These are phyloP conservation scores for Ambrosia artemisiifolia DNA, from an alignment of 129 eudicot species.

Conservation along the genomic window DNA sequence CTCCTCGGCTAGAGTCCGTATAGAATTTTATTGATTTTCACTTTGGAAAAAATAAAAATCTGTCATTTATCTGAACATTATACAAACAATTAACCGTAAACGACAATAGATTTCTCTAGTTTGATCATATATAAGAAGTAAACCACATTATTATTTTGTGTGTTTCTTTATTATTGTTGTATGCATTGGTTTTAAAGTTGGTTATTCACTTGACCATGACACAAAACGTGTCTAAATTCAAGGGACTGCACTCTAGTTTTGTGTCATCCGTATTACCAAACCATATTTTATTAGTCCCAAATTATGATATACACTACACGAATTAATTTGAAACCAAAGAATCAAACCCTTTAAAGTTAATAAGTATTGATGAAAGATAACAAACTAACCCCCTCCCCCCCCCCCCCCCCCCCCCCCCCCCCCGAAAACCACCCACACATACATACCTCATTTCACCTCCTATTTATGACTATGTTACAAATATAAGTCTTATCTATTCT, in stretches of 20 bases:
- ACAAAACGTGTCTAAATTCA: conserved; percentile 12
- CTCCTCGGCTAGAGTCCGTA: too few relatives aligned
- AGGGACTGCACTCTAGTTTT: conserved; percentile 10
- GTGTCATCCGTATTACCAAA: neutral
- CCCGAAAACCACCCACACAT: too few relatives aligned
- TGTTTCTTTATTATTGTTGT: neutral
- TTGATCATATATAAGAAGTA: too few relatives aligned
- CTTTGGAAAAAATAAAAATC: too few relatives aligned
- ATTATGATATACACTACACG: neutral
- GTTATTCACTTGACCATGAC: neutral
- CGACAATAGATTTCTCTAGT: too few relatives aligned
- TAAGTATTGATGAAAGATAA: neutral
- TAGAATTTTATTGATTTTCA: too few relatives aligned
- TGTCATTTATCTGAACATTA: too few relatives aligned
- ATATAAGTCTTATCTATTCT: neutral
- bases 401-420: neutral
- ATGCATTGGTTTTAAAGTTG: neutral
- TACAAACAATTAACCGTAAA: too few relatives aligned
- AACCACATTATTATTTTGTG: too few relatives aligned
- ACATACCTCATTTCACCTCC: too few relatives aligned
- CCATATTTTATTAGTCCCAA: conserved; percentile 3
- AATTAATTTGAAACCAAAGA: neutral
- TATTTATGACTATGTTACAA: conserved; percentile 20
- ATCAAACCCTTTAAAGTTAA: neutral
- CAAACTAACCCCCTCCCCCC: too few relatives aligned